Base-by-base conservation (phyloP, 208 protist genomes). In the Leishmania major region DNA sequence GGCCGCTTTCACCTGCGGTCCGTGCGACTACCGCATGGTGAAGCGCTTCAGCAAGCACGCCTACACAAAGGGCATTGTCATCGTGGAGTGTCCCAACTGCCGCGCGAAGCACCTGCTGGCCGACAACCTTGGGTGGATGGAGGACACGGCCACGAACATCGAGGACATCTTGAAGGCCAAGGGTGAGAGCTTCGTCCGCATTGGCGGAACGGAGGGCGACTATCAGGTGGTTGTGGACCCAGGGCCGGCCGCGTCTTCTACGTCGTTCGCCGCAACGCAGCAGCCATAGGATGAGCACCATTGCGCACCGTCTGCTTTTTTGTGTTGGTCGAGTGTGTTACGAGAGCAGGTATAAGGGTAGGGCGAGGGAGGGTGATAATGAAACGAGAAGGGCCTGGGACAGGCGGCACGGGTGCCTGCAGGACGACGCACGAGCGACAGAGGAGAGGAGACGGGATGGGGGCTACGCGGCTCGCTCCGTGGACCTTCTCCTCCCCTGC, bases 1-100 rank as follows among this genome's bases (percentile, higher is more conserved):
- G 67, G 91, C 93, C 35, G 92, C 94, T 5, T 98, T 98, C 87
- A 98, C 94, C 19, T 98, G 96, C 84, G 88, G 93, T 31, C 89
- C 80, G 37, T 98, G 96, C 80, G 91, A 98, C 13, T 89, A 89
- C 82, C 93, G 95, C 76, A 95, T 92, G 88, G 93, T 98, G 82
- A 98, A 98, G 89, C 88, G 87, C 57, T 98, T 98, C 86, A 96
- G 89, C 71, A 97, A 97, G 78, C 90, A 97, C 84, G 89, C 95
- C 28, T 98, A 98, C 87, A 94, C 93, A 31, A 96, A 97, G 45
- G 96, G 96, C 25, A 96, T 98, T 66, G 96, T 98, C 37, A 96
- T 98, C 81, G 91, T 98, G 72, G 84, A 97, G 82, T 98, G 96
- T 75, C 91, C 93, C 37, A 88, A 89, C 74, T 98, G 96, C 87